A percentile compares a stretch with the other conserved stretches of the same genome.
Conservation (phyloP, 1,284 basidiomycete genomes). For the Ustilago trichophora region DNA sequence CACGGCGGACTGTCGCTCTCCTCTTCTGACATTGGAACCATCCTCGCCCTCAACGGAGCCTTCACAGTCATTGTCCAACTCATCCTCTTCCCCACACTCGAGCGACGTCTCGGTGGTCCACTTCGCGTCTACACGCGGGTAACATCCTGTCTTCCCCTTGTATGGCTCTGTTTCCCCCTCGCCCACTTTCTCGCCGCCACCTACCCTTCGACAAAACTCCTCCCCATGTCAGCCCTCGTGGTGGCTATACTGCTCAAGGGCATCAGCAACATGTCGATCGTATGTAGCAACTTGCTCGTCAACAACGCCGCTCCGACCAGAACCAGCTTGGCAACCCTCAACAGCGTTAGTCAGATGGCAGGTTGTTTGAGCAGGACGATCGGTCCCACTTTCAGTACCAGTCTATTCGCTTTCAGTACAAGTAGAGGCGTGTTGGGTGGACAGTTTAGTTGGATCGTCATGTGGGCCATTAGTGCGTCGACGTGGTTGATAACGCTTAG, state of each 20-base stretch:
- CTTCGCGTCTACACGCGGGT: slow-evolving; percentile 26
- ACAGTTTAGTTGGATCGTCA: slow-evolving; percentile 42
- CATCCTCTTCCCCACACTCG: slow-evolving; percentile 43
- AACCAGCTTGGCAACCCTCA: slow-evolving; percentile 37
- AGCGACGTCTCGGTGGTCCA: slow-evolving; percentile 41
- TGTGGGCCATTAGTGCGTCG: slow-evolving; percentile 19
- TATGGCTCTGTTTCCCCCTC: slow-evolving; percentile 47
- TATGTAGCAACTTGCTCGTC: slow-evolving; percentile 46
- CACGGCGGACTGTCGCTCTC: slow-evolving; percentile 45
- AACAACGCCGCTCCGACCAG: slow-evolving; percentile 45
- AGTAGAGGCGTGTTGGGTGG: slow-evolving; percentile 21
- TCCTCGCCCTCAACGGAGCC: slow-evolving; percentile 47
- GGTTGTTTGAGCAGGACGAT: slow-evolving; percentile 40
- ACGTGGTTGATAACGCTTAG: slow-evolving; percentile 23
- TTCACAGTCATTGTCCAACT: slow-evolving; percentile 50
- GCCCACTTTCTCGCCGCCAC: slow-evolving; percentile 31
- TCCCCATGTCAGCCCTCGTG: slow-evolving; percentile 12
- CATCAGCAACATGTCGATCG: slow-evolving; percentile 47
- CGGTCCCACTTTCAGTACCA: slow-evolving; percentile 43
- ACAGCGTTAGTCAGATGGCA: slow-evolving; percentile 49
- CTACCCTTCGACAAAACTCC: slow-evolving; percentile 3
- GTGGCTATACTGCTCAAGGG: slow-evolving; percentile 29
- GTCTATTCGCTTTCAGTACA: slow-evolving; percentile 48
- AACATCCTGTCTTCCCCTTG: slow-evolving; percentile 33
- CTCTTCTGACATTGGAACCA: slow-evolving; percentile 42